A percentile compares a stretch with the other conserved stretches of the same genome.
Conservation (phyloP, 805 yeast species). For the Nakazawaea pomicola region DNA sequence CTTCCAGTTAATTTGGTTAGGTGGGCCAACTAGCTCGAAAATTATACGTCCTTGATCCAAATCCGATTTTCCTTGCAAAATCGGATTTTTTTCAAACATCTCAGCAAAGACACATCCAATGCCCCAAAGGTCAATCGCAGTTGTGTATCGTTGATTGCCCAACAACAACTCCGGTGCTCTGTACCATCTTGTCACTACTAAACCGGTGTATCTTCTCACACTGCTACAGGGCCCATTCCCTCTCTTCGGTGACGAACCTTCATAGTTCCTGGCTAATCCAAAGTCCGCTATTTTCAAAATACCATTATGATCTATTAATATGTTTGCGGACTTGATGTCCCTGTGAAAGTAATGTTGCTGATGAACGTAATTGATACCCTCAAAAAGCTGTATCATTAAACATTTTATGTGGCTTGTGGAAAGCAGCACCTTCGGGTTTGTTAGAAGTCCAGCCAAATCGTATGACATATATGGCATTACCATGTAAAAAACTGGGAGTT, state of each 20-base stretch:
- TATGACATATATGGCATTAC: constrained; percentile 91
- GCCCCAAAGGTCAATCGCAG: constrained; percentile 98
- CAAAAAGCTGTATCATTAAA: constrained; percentile 69
- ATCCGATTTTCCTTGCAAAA: constrained; percentile 81
- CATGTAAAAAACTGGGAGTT: constrained; percentile 57
- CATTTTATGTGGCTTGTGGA: constrained; percentile 72
- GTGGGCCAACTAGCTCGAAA: constrained; percentile 80
- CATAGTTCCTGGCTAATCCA: constrained; percentile 73
- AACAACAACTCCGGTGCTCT: constrained; percentile 90
- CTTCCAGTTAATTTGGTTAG: constrained; percentile 58
- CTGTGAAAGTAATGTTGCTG: constrained; percentile 61
- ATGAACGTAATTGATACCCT: constrained; percentile 83
- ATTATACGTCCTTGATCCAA: constrained; percentile 81
- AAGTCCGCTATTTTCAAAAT: constrained; percentile 89
- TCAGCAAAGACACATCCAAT: constrained; percentile 95
- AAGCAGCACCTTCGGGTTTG: constrained; percentile 65
- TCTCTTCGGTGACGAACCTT: constrained; percentile 29
- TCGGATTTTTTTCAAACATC: constrained; percentile 74
- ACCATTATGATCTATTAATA: constrained; percentile 73
- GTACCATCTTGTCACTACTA: constrained; percentile 96
- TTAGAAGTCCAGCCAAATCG: constrained; percentile 85
- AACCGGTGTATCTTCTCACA: constrained; percentile 44
- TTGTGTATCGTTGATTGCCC: constrained; percentile 82
- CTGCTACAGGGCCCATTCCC: constrained; percentile 47
- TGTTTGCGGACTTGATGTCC: constrained; percentile 95